These are phyloP conservation scores for Penicillium vulpinum DNA, from an alignment of 2,329 filamentous ascomycete species.

Conservation along the genomic window DNA sequence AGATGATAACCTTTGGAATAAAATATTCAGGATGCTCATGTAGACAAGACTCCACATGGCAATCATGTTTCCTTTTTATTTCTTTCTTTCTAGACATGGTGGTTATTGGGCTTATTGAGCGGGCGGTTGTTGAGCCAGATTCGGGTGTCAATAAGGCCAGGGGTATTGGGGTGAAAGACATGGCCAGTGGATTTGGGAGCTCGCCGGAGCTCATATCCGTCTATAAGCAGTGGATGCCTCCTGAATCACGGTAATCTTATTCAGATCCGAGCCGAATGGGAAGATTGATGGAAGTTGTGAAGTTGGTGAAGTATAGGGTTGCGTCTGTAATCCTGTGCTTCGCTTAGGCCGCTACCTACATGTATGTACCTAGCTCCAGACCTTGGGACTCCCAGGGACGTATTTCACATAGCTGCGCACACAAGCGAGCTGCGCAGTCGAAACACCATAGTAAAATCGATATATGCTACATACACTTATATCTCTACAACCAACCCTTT, in stretches of 20 bases:
- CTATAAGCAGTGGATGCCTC: background rate
- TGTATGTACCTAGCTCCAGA: too few species aligned
- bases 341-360: too few species aligned
- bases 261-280: background rate
- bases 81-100: constrained; percentile 3
- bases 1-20: background rate
- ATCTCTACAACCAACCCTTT: too few species aligned
- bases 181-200: background rate
- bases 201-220: background rate
- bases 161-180: constrained; percentile 3
- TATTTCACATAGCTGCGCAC: too few species aligned
- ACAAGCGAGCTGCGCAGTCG: too few species aligned
- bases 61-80: constrained; percentile 14
- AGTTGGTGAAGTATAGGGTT: background rate
- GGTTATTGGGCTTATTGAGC: constrained; percentile 2
- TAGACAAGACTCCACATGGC: background rate
- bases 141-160: constrained; percentile 19
- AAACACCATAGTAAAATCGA: too few species aligned
- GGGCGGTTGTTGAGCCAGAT: constrained; percentile 9
- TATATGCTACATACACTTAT: too few species aligned
- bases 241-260: background rate
- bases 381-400: too few species aligned
- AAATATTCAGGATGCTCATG: background rate
- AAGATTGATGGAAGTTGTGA: background rate
- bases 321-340: too few species aligned